Evolutionary conservation across 768 basidiomycete genomes (phyloP).

Genomic region (Boletus coccyginus): DNA sequence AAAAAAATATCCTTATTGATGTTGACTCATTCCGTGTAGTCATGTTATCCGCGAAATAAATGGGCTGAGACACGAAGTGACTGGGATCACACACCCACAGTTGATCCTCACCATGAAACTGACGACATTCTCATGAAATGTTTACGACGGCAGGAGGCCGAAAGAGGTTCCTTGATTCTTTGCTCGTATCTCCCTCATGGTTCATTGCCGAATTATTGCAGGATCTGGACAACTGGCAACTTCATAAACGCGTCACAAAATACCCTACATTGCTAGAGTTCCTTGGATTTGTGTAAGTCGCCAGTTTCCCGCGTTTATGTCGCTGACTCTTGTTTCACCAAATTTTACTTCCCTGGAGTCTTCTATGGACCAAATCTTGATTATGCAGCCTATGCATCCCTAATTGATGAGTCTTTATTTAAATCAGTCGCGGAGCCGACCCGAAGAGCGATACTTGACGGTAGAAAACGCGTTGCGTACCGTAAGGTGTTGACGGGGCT

Average conservation of each 20-base stretch:
- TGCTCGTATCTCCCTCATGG: not conserved
- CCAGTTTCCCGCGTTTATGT: not conserved
- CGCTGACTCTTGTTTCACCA: constrained; percentile 27
- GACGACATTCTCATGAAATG: constrained; percentile 92
- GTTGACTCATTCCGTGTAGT: constrained; percentile 34
- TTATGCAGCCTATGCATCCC: constrained; percentile 73
- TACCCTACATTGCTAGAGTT: constrained; percentile 84
- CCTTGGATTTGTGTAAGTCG: constrained; percentile 83
- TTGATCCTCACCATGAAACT: too few species aligned
- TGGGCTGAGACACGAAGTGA: too few species aligned
- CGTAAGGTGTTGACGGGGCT: constrained; percentile 77
- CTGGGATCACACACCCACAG: too few species aligned
- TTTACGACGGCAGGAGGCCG: constrained; percentile 63
- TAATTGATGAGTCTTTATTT: constrained; percentile 77
- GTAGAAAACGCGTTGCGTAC: constrained; percentile 88
- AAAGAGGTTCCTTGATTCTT: constrained; percentile 38
- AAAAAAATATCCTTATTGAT: not conserved
- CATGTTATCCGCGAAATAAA: constrained; percentile 56
- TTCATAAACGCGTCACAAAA: constrained; percentile 58
- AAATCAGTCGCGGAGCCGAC: constrained; percentile 46
- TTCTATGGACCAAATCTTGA: constrained; percentile 91
- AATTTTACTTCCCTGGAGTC: constrained; percentile 95
- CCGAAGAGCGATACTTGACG: constrained; percentile 56
- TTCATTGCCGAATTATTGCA: constrained; percentile 27
- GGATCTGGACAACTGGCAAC: constrained; percentile 90